Conservation (phyloP, 345 rosid species). For the Sisymbrium altissimum region DNA sequence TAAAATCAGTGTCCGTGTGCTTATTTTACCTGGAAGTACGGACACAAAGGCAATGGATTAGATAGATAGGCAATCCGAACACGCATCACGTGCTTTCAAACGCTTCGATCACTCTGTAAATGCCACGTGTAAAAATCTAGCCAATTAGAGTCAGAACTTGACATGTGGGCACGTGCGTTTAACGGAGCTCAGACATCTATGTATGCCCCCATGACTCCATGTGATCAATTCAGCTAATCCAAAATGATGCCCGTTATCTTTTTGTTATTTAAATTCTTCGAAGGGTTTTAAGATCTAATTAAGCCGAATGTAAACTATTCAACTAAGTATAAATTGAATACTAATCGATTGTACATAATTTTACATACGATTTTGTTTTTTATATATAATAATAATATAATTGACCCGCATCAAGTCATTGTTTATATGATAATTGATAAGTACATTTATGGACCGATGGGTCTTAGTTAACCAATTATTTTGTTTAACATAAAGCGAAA, state of each 20-base stretch:
- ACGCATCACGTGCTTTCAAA: conserved; percentile 34
- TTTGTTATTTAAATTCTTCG: neutral
- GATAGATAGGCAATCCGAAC: conserved; percentile 29
- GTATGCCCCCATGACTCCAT: conserved; percentile 23
- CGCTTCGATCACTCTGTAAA: conserved; percentile 23
- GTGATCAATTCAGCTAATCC: conserved; percentile 18
- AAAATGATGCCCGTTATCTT: neutral
- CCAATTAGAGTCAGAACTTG: conserved; percentile 30
- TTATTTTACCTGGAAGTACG: conserved; percentile 26
- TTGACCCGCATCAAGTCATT: conserved; percentile 13
- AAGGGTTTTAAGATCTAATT: neutral
- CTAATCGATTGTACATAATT: neutral
- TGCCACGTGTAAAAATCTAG: conserved; percentile 26
- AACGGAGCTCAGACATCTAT: conserved; percentile 28
- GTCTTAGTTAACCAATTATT: conserved; percentile 15
- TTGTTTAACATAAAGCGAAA: conserved; percentile 1
- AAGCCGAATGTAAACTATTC: neutral
- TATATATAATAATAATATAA: neutral
- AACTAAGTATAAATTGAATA: neutral
- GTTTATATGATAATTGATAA: conserved; percentile 16
- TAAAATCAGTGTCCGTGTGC: conserved; percentile 28
- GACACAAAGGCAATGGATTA: conserved; percentile 23
- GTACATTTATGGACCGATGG: conserved; percentile 5
- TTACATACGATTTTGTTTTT: neutral
- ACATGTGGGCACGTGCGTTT: conserved; percentile 38